Percentiles rank a stretch among this genome's conserved stretches.
Conservation (phyloP, 2,329 filamentous ascomycete species). For the Colletotrichum sp. region DNA sequence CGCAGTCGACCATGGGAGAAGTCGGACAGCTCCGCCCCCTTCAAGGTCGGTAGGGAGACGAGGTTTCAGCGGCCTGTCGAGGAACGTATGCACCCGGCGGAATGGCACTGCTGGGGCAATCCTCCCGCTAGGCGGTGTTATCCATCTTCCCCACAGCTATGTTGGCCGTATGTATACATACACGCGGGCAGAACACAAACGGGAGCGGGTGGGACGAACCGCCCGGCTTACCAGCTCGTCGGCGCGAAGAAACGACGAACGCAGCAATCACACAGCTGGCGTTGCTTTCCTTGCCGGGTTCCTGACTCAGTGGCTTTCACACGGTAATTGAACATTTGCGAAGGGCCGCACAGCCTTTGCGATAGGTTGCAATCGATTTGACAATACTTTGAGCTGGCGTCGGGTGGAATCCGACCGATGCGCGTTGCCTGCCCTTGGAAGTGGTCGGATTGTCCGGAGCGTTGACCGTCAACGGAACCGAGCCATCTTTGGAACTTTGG, state of each 20-base stretch:
- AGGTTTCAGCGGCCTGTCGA: conserved; percentile 3
- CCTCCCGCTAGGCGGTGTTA: not conserved
- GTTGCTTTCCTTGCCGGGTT: not conserved
- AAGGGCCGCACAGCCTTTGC: not conserved
- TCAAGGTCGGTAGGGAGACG: not conserved
- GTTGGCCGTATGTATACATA: not conserved
- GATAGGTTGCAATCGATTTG: not conserved
- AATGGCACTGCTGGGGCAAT: not conserved
- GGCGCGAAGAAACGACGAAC: not conserved
- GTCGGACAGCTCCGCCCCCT: not conserved
- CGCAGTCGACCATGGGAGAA: not conserved
- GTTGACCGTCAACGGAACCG: not conserved
- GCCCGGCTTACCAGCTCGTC: not conserved
- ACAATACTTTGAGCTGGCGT: not conserved
- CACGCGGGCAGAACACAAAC: not conserved
- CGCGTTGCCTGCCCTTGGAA: not conserved
- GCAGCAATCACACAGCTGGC: not conserved
- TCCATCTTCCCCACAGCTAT: not conserved
- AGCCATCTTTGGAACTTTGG: not conserved
- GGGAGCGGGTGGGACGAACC: not conserved
- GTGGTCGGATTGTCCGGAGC: not conserved
- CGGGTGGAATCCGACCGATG: not conserved
- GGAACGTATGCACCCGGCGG: not conserved
- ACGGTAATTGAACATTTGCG: not conserved
- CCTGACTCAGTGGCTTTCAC: not conserved